phyloP scores from a whole-genome alignment of 2,329 filamentous ascomycete species.

The Pyrenophora graminea region DNA sequence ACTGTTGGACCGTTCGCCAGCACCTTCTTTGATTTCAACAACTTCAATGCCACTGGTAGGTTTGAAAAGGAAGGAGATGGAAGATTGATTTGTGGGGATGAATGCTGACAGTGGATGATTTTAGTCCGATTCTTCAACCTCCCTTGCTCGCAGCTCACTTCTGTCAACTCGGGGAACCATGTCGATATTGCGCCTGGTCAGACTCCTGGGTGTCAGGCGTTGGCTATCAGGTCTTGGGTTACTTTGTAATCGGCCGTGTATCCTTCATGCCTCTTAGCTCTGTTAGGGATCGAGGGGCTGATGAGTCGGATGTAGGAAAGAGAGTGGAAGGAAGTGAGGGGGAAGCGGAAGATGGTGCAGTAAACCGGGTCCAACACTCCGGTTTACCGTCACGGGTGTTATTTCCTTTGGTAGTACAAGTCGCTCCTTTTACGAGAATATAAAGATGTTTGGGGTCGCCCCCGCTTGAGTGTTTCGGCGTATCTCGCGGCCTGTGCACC shows the following conservation, averaged over 20 bases:
- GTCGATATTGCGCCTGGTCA: slow-evolving; percentile 11
- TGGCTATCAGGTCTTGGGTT: slow-evolving; percentile 11
- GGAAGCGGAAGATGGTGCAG: background rate
- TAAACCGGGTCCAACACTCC: slow-evolving; percentile 10
- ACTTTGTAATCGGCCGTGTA: slow-evolving; percentile 1
- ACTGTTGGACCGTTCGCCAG: slow-evolving; percentile 8
- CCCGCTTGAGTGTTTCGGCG: background rate
- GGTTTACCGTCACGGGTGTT: background rate
- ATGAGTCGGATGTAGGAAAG: background rate
- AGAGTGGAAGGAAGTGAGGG: background rate
- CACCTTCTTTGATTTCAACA: slow-evolving; percentile 13
- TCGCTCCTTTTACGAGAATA: background rate
- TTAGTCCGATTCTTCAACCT: slow-evolving; percentile 12
- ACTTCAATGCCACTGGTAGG: slow-evolving; percentile 8
- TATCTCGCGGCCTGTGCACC: no score
- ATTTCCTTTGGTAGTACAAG: background rate
- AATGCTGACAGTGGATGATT: no score
- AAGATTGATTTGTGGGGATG: no score
- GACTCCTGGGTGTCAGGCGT: slow-evolving; percentile 4
- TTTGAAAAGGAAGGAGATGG: background rate
- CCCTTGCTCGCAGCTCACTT: slow-evolving; percentile 4
- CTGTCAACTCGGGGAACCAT: slow-evolving; percentile 2
- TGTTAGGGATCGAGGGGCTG: no score
- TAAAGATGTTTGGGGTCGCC: background rate
- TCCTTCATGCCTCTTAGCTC: no score